phyloP scores from a whole-genome alignment of 108 stramenopile genomes.

The Skeletonema grethae region DNA sequence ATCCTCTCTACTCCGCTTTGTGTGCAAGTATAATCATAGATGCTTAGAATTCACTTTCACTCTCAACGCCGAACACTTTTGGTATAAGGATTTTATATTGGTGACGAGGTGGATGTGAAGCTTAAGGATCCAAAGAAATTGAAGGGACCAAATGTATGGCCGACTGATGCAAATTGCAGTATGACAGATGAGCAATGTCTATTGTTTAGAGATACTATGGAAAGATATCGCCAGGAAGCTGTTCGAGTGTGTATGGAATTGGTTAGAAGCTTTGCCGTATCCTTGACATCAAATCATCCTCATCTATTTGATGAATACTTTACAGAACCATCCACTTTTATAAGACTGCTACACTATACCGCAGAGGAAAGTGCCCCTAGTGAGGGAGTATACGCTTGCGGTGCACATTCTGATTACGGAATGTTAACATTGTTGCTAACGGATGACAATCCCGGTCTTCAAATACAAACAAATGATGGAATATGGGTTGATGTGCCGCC shows the following conservation, averaged over 20 bases:
- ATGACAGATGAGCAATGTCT: conserved; percentile 25
- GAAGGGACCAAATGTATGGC: conserved; percentile 68
- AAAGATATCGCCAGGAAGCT: conserved; percentile 42
- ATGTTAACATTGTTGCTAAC: conserved; percentile 61
- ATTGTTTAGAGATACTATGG: conserved; percentile 53
- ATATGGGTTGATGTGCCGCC: conserved; percentile 73
- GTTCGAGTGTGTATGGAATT: conserved; percentile 49
- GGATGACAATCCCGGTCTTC: conserved; percentile 69
- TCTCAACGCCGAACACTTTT: no score
- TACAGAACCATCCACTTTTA: conserved; percentile 37
- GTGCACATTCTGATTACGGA: conserved; percentile 74
- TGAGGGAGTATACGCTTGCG: conserved; percentile 61
- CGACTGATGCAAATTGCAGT: conserved; percentile 30
- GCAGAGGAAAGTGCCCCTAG: conserved; percentile 40
- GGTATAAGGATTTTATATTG: conserved; percentile 82
- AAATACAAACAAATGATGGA: conserved; percentile 36
- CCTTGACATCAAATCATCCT: conserved; percentile 43
- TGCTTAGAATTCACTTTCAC: no score
- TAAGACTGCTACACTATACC: conserved; percentile 62
- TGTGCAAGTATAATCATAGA: no score
- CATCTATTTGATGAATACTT: conserved; percentile 60
- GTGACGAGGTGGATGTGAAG: conserved; percentile 48
- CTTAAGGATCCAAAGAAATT: conserved; percentile 52
- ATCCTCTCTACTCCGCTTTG: no score
- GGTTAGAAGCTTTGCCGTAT: conserved; percentile 49